Conservation (phyloP, 768 basidiomycete genomes). For the Leccinum disarticulatum region DNA sequence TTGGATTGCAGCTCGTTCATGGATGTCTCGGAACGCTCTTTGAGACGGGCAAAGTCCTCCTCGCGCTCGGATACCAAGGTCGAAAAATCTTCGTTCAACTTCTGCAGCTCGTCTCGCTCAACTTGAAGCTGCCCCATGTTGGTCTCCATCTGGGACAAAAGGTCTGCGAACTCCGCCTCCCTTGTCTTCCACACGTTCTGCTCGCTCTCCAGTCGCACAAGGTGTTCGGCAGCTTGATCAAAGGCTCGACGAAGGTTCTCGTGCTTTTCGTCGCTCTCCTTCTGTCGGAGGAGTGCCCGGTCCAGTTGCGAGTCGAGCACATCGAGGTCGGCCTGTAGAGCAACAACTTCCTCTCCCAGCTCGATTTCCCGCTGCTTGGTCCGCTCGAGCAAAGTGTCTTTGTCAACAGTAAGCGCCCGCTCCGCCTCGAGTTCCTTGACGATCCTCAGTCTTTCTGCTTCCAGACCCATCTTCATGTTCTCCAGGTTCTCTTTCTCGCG, state of each 20-base stretch:
- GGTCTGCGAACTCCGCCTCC: constrained; percentile 62
- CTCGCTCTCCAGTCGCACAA: constrained; percentile 77
- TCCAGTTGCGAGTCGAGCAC: constrained; percentile 84
- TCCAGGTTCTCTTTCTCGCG: constrained; percentile 78
- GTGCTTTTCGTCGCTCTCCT: constrained; percentile 78
- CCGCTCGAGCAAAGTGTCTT: constrained; percentile 77
- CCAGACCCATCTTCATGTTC: constrained; percentile 75
- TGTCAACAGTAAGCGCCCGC: constrained; percentile 74
- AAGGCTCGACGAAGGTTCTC: constrained; percentile 69
- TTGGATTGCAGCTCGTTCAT: constrained; percentile 71
- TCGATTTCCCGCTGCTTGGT: constrained; percentile 84
- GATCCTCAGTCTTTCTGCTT: constrained; percentile 80
- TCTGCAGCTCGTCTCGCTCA: constrained; percentile 63
- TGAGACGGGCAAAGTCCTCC: constrained; percentile 71
- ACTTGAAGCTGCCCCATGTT: constrained; percentile 57
- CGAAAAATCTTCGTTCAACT: constrained; percentile 67
- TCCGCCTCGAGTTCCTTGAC: constrained; percentile 84
- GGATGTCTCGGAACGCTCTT: constrained; percentile 68
- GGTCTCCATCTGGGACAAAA: constrained; percentile 56
- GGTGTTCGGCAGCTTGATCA: constrained; percentile 83
- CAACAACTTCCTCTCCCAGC: constrained; percentile 80
- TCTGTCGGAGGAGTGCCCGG: constrained; percentile 72
- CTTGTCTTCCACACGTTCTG: constrained; percentile 63
- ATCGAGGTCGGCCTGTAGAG: constrained; percentile 81
- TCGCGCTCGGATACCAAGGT: constrained; percentile 71